Evolutionary conservation across 345 rosid genomes (phyloP), one percentile per base, ranked within the genome.

Genomic region (Boechera divaricarpa): DNA sequence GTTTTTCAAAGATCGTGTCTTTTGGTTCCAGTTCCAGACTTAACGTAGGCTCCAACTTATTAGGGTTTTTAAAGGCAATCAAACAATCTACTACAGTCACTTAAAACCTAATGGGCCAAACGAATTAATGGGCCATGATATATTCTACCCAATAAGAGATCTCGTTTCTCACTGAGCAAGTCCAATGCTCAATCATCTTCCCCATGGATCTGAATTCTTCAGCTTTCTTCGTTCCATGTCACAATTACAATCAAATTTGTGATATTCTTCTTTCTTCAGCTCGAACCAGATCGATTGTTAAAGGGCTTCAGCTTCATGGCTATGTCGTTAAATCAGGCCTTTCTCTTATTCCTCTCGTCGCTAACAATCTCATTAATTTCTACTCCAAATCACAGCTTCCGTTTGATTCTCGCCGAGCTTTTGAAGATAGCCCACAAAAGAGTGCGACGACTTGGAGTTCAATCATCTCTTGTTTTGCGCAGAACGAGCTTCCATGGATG

Each of bases 381-480:
- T 91, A 94, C 82, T 88, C 98, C 83, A 94, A 94, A 65, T 76
- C 85, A 24, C 88, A 90, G 47, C 85, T 89, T 39, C 96, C 98
- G 7, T 60, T 86, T 13, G 71, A 70, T 15, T 83, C 97, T 71
- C 80, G 77, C 31, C 84, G 68, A 75, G 81, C 87, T 55, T 94
- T 94, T 77, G 79, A 91, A n/a, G 91, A 89, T 51, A 15, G 82
- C 54, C 80, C 82, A 0, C 31, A 5, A 2, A 86, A 79, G 67
- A 86, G 88, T 4, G 10, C 87, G 79, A 91, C 96, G 5, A 91
- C 97, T 48, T 94, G 97, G 98, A 94, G 98, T 79, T 94, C 98
- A 0, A 72, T 91, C 13, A 88, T 94, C 42, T 90, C 98, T 54
- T 84, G 91, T 6, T 88, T 90, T 57, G 88, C 91, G 0, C 97